These are phyloP conservation scores for Rhodotorula diobovata DNA, from an alignment of 768 basidiomycete genomes.

Conservation along the genomic window DNA sequence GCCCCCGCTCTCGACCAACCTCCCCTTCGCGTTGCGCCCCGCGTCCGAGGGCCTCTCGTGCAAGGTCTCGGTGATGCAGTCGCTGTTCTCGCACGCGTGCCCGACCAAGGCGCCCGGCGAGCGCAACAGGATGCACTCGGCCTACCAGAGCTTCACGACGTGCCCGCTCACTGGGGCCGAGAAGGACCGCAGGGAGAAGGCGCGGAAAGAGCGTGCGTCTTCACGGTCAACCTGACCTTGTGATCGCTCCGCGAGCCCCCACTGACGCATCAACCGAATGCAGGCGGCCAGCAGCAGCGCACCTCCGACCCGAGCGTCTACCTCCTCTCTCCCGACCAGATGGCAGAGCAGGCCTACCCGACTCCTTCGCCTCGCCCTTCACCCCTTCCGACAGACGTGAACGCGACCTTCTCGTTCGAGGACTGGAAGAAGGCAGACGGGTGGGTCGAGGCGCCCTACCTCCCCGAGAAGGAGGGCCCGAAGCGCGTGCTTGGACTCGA, in stretches of 20 bases:
- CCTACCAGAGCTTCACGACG: slow-evolving; percentile 75
- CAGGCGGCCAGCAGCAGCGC: slow-evolving; percentile 46
- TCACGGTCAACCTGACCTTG: slow-evolving; percentile 21
- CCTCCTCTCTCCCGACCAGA: slow-evolving; percentile 70
- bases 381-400: slow-evolving; percentile 52
- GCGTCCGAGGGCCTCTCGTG: slow-evolving; percentile 9
- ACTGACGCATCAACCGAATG: no score
- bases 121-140: slow-evolving; percentile 73
- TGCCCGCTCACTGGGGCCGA: slow-evolving; percentile 74
- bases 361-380: slow-evolving; percentile 60
- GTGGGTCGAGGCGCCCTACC: slow-evolving; percentile 76
- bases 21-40: slow-evolving; percentile 56
- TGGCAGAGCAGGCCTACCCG: slow-evolving; percentile 92
- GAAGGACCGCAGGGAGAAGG: slow-evolving; percentile 60
- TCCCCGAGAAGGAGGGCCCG: slow-evolving; percentile 33
- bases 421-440: slow-evolving; percentile 50
- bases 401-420: slow-evolving; percentile 24
- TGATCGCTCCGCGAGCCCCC: not conserved
- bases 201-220: slow-evolving; percentile 50
- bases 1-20: slow-evolving; percentile 57
- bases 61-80: slow-evolving; percentile 61
- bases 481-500: slow-evolving; percentile 71
- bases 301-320: slow-evolving; percentile 62
- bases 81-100: slow-evolving; percentile 79
- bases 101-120: slow-evolving; percentile 93